Conservation (phyloP, 2,329 filamentous ascomycete species). For the Colletotrichum spaethianum region DNA sequence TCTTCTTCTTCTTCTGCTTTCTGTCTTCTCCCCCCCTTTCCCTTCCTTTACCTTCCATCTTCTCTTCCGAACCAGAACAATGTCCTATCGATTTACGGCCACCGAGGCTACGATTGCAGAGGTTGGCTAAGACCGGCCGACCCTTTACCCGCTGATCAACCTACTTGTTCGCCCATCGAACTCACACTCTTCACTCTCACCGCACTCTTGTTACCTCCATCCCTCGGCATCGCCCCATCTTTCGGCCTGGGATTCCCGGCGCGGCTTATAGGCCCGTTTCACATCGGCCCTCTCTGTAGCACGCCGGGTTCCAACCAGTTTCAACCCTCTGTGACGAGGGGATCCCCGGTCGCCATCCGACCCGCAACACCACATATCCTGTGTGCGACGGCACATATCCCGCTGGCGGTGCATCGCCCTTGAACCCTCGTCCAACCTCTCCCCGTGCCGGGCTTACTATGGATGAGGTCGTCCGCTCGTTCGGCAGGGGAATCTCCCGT, state of each 20-base stretch:
- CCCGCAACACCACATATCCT: not conserved
- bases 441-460: conserved; percentile 30
- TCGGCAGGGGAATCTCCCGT: conserved; percentile 36
- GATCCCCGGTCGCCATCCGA: conserved; percentile 33
- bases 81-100: conserved; percentile 35
- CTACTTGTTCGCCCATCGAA: not conserved
- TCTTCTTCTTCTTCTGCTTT: conserved; percentile 1
- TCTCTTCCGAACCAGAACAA: conserved; percentile 21
- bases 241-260: conserved; percentile 30
- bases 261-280: conserved; percentile 33
- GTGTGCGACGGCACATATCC: conserved; percentile 7
- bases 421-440: not conserved
- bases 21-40: not conserved
- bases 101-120: conserved; percentile 37
- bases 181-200: conserved; percentile 4
- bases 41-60: not conserved
- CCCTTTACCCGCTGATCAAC: conserved; percentile 5
- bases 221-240: conserved; percentile 2
- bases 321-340: conserved; percentile 37
- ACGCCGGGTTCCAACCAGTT: conserved; percentile 41
- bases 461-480: conserved; percentile 37
- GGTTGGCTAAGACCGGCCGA: conserved; percentile 32
- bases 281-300: conserved; percentile 36
- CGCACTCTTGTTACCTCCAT: conserved; percentile 27
- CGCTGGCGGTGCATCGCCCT: conserved; percentile 7